Base-by-base conservation (phyloP, 139 green algal species). In the Choricystis sp. region DNA sequence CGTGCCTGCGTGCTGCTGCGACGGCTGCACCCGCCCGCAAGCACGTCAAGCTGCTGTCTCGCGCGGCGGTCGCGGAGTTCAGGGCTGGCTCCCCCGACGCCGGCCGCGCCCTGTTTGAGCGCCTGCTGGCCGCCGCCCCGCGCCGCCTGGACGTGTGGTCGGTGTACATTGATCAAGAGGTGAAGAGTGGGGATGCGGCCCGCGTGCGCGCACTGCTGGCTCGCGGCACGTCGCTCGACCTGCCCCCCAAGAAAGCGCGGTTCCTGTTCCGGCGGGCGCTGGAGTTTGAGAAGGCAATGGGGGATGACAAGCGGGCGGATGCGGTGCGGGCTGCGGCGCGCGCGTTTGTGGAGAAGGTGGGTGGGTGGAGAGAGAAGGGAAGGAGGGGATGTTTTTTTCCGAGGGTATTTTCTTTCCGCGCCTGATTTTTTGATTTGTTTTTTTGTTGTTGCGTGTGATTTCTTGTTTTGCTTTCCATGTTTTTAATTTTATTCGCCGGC, bases 131-230 rank as follows among this genome's bases (percentile, higher is more conserved):
- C 16, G 93, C 89, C 76, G 91, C 96, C 79, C 92, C 92, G 40
- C 88, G 88, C 69, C 80, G 92, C 21, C 70, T 89, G n/a, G 92
- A 98, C 74, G 68, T 98, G 25, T 97, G 92, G 92, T 90, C 77
- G 69, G 72, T 95, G 1, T 98, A 97, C 77, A 67, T 96, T 1
- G 92, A 98, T 69, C 90, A 98, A 80, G 87, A 78, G 49, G 66
- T 78, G 49, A 23, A 55, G 22, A 4, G n/a, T 2, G 65, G 69
- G 0, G 67, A 71, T 21, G 26, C 68, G 61, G 26, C 59, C 30
- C 61, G 67, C 29, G 79, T 80, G 5, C 75, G 89, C 9, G 68
- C 76, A 3, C 74, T 98, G 64, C 91, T 97, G 70, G 87, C 96
- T 66, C 80, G 92, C 19, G 85, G 76, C 52, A 94, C 80, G 2